Evolutionary conservation across 257 asterid genomes (phyloP).

Genomic region (Solanum virginianum): DNA sequence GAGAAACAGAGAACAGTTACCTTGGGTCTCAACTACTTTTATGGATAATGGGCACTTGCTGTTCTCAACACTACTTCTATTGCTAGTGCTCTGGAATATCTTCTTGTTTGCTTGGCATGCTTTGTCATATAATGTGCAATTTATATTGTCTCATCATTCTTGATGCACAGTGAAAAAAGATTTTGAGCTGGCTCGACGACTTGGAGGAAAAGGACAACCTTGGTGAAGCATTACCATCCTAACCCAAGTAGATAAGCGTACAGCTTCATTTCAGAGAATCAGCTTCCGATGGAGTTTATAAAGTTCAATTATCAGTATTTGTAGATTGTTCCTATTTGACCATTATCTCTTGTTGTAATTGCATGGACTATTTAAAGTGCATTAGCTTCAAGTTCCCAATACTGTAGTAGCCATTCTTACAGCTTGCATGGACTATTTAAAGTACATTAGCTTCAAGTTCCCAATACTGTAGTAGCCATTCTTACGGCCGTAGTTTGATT

Average conservation of each 20-base stretch:
- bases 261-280: neutral
- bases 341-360: neutral
- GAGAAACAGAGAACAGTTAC: neutral
- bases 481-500: neutral
- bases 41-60: neutral
- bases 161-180: slow-evolving; percentile 76
- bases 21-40: neutral
- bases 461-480: neutral
- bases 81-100: neutral
- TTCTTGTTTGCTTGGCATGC: neutral
- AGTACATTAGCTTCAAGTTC: neutral
- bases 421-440: neutral
- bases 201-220: slow-evolving; percentile 84
- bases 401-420: neutral
- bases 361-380: neutral
- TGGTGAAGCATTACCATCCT: slow-evolving; percentile 33
- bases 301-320: neutral
- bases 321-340: neutral
- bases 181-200: slow-evolving; percentile 78
- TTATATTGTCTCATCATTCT: neutral
- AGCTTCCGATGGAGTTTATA: neutral
- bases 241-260: neutral
- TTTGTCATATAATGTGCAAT: neutral
- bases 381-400: neutral
- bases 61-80: neutral